A percentile compares a stretch with the other conserved stretches of the same genome.
These are phyloP conservation scores for Telfairia occidentalis DNA, from an alignment of 331 rosid species.

Conservation along the genomic window DNA sequence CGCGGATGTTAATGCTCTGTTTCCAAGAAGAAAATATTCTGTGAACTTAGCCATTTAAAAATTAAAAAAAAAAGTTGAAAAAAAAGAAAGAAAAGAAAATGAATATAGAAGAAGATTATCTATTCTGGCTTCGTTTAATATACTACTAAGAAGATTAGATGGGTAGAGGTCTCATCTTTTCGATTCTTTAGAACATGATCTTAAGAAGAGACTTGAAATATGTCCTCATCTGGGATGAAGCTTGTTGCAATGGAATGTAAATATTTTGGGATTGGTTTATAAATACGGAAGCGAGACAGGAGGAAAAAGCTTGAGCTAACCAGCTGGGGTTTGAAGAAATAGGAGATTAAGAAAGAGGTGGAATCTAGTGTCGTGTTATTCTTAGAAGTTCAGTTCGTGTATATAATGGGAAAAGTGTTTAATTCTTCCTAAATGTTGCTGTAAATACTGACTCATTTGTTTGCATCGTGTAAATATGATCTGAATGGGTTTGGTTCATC, in stretches of 20 bases:
- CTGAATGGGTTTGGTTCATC: not conserved
- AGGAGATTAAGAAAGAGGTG: not conserved
- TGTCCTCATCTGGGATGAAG: not conserved
- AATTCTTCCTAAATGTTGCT: not conserved
- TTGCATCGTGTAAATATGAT: not conserved
- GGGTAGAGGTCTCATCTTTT: not conserved
- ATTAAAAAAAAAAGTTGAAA: not conserved
- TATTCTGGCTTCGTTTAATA: constrained; percentile 1
- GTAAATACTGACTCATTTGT: constrained; percentile 4
- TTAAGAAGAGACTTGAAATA: not conserved
- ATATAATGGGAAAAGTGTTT: not conserved
- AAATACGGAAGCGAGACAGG: not conserved
- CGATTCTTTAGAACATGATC: constrained; percentile 2
- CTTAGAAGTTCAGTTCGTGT: not conserved
- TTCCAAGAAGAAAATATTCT: not conserved
- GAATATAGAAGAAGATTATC: not conserved
- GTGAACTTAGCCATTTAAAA: constrained; percentile 3
- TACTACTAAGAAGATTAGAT: not conserved
- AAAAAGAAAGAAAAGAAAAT: not conserved
- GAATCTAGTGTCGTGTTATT: not conserved
- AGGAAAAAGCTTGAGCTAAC: not conserved
- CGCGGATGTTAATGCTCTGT: not conserved
- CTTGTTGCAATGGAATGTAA: not conserved
- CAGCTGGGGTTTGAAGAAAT: not conserved
- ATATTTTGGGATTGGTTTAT: not conserved